Evolutionary conservation across 352 stramenopile species (phyloP), one percentile per base, ranked within the genome.

Genomic region (Phytophthora citrophthora): DNA sequence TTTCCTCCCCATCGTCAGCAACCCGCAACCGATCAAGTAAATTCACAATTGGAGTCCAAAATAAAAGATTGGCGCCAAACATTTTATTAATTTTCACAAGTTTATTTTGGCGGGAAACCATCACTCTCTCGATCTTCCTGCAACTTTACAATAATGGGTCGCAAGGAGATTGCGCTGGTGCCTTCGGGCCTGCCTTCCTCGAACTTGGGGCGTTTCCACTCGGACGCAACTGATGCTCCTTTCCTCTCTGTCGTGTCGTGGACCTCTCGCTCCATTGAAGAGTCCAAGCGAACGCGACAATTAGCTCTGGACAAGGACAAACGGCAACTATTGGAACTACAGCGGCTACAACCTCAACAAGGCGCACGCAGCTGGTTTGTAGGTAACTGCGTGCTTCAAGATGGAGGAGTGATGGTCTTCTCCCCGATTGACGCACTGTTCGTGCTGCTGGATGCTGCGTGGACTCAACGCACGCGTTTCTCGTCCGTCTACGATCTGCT

Each of bases 361-460:
- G 78, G 88, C 54, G 61, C 74, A 48, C 70, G 83, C 20, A 92
- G 83, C 64, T 94, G 85, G 85, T 94, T 94, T 61, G 66, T 91
- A 10, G 81, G 78, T n/a, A 91, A 90, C 57, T 47, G 69, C 51
- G 87, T 93, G 41, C 49, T 86, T 31, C 79, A 91, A 71, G 77
- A 93, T 49, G 86, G 84, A 11, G 80, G 72, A 36, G 9, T 93
- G 15, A 66, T 84, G 24, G 68, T 93, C 36, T 77, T 93, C 18
- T 86, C 87, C 7, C 79, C 74, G 8, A 64, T 93, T 32, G 84
- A 95, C 31, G 72, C 83, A 32, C 68, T 91, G 2, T 93, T 93
- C 43, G 83, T 95, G 55, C 61, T 95, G 13, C 55, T 95, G 39
- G 64, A 79, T 27, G 79, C 76, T 11, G 65, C 74, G 12, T 85